These are phyloP conservation scores for Mycena epipterygia DNA, from an alignment of 768 basidiomycete genomes.

Conservation along the genomic window DNA sequence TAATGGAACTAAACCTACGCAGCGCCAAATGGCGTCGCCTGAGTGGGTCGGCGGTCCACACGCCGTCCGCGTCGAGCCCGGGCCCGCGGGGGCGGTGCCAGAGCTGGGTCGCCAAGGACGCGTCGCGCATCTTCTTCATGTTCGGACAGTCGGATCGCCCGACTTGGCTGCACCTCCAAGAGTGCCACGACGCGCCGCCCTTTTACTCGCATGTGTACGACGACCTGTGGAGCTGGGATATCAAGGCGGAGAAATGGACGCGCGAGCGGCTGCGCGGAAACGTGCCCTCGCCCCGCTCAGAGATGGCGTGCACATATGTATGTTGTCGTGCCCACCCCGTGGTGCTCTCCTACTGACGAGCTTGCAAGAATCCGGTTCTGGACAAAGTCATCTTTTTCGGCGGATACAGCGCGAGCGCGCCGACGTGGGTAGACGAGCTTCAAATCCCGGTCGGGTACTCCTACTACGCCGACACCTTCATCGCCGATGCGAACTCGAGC, in stretches of 20 bases:
- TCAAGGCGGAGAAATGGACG: too few relatives aligned
- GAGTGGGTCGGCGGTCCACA: constrained; percentile 37
- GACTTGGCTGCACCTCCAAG: constrained; percentile 39
- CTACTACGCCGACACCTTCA: constrained; percentile 59
- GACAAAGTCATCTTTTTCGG: constrained; percentile 55
- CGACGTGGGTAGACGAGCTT: constrained; percentile 37
- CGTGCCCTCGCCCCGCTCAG: too few relatives aligned
- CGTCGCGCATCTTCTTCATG: constrained; percentile 49
- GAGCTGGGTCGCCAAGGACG: constrained; percentile 50
- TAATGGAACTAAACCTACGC: constrained; percentile 52
- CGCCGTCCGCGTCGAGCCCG: constrained; percentile 40
- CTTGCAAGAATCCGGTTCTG: constrained; percentile 24
- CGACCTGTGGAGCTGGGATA: too few relatives aligned
- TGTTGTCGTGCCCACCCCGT: not conserved
- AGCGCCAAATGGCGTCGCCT: constrained; percentile 47
- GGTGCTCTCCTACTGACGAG: not conserved
- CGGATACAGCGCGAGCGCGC: constrained; percentile 51
- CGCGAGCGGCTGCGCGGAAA: too few relatives aligned
- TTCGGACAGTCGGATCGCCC: constrained; percentile 53
- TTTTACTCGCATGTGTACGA: not conserved
- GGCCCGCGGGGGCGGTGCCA: constrained; percentile 49
- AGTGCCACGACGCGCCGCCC: constrained; percentile 38
- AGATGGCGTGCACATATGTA: too few relatives aligned
- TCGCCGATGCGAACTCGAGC: constrained; percentile 35
- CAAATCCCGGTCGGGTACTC: constrained; percentile 45